Conservation (phyloP, 495 filamentous ascomycete species). For the Aspergillus indologenus region DNA sequence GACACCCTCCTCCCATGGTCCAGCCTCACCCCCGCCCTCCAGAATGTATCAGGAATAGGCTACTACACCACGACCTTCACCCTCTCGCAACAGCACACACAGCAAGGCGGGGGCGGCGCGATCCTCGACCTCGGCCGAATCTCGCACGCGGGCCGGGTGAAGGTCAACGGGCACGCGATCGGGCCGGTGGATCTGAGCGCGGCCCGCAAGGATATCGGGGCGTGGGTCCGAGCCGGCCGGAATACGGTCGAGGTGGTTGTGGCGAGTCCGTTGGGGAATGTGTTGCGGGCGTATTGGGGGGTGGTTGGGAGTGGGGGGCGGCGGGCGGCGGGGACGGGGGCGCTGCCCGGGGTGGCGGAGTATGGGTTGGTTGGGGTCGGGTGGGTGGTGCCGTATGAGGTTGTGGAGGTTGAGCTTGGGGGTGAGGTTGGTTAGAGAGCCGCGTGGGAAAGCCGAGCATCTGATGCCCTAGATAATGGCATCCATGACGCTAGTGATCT, state of each 20-base stretch:
- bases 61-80: neutral
- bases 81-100: neutral
- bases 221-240: neutral
- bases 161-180: neutral
- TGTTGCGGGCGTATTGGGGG: neutral
- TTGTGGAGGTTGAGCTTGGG: neutral
- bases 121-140: neutral
- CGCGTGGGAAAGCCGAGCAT: no score
- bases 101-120: neutral
- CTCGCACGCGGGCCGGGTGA: neutral
- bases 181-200: neutral
- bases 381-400: neutral
- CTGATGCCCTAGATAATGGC: no score
- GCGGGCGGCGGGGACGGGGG: neutral
- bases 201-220: neutral
- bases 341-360: neutral
- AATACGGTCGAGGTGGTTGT: neutral
- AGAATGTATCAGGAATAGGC: neutral
- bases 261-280: slow-evolving; percentile 6
- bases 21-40: neutral
- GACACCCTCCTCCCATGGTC: slow-evolving; percentile 3
- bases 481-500: no score
- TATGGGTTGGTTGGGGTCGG: neutral
- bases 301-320: neutral
- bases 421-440: no score